Evolutionary conservation across 345 rosid genomes (phyloP), one percentile per base, ranked within the genome.

Genomic region (Brassica carinata): DNA sequence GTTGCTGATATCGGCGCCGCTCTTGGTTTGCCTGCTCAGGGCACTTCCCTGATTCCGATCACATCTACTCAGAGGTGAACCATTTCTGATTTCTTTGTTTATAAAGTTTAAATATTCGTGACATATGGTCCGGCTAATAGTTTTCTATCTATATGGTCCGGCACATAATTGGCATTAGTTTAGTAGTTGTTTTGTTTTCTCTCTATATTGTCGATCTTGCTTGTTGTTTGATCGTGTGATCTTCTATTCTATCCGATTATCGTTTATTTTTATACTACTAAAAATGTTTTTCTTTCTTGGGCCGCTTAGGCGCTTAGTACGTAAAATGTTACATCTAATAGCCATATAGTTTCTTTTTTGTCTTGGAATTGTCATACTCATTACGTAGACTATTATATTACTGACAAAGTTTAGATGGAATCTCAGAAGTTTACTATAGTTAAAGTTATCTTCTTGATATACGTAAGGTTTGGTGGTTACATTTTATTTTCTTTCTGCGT

Each of bases 1-100:
- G 97, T 96, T 77, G 95, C 94, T 73, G 97, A 93, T 83, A 90
- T 91, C 74, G 97, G 98, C 61, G 95, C 95, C 40, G 97, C 95
- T 6, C 92, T 93, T 70, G 99, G 99, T 75, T 86, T 96, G 85
- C 97, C 97, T 63, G 73, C 87, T 77, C 93, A 90, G 66, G 97
- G 97, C 30, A 76, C 95, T 51, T 90, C 98, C 83, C 90, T 75
- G 91, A 88, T 80, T 93, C 99, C 36, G 97, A 92, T 80, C 90
- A 86, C 73, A 87, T 92, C 85, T 92, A 93, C 86, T 85, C 94
- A 13, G 96, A 96, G 99, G 98, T 82, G 26, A 55, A 15, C 23
- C 34, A 9, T 38, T 1, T 63, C 34, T 29, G 13, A 5, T 27
- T 11, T 62, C n/a, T 31, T 43, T 53, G 3, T 23, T 2, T 67